Conservation (phyloP, 768 basidiomycete species). For the Phlegmacium glaucopus region DNA sequence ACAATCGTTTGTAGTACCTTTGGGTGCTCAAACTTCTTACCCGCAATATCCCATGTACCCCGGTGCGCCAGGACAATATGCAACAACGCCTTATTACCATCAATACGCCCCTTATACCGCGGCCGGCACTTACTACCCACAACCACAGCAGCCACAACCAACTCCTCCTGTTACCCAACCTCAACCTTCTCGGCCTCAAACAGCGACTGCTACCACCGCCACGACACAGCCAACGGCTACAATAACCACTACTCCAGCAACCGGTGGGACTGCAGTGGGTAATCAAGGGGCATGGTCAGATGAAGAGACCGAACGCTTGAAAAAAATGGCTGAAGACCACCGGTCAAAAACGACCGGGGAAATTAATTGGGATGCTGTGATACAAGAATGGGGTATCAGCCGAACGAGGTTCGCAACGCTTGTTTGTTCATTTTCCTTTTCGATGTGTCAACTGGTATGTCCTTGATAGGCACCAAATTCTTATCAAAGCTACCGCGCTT, state of each 20-base stretch:
- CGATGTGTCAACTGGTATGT: not conserved
- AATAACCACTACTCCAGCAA: constrained; percentile 27
- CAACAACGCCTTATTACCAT: constrained; percentile 62
- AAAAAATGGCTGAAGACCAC: constrained; percentile 67
- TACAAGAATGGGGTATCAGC: constrained; percentile 68
- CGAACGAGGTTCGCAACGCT: constrained; percentile 57
- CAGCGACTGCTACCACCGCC: constrained; percentile 15
- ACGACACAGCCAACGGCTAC: constrained; percentile 21
- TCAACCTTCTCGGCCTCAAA: constrained; percentile 13
- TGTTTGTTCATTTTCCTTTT: not conserved
- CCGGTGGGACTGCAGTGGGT: constrained; percentile 31
- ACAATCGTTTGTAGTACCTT: constrained; percentile 68
- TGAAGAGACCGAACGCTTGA: constrained; percentile 69
- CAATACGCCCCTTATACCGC: constrained; percentile 32
- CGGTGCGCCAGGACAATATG: constrained; percentile 41
- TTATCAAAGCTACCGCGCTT: constrained; percentile 76
- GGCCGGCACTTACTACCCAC: constrained; percentile 14
- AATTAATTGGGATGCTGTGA: constrained; percentile 80
- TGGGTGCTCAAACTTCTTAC: constrained; percentile 49
- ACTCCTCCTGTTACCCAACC: constrained; percentile 13
- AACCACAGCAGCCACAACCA: constrained; percentile 8
- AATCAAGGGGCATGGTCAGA: constrained; percentile 78
- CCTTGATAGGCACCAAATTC: constrained; percentile 66
- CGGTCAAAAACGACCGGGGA: constrained; percentile 50
- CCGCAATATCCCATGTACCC: constrained; percentile 44